Conservation (phyloP, 768 basidiomycete genomes). For the Suillus ampliporus region DNA sequence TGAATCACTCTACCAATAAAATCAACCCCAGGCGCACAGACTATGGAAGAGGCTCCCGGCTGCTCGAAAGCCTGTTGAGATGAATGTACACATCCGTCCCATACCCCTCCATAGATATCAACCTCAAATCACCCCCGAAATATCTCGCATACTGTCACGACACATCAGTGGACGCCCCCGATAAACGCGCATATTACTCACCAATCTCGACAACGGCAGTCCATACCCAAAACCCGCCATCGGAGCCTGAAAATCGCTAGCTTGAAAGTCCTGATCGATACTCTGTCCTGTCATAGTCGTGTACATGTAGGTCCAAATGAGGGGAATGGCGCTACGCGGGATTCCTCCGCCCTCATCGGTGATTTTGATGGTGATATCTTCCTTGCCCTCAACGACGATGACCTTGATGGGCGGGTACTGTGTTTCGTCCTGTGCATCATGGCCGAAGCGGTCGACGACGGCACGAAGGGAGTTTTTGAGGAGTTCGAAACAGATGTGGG, state of each 20-base stretch:
- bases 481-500: slow-evolving; percentile 96
- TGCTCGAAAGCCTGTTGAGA: slow-evolving; percentile 83
- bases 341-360: slow-evolving; percentile 98
- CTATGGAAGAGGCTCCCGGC: slow-evolving; percentile 76
- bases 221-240: slow-evolving; percentile 99
- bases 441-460: slow-evolving; percentile 91
- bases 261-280: slow-evolving; percentile 79
- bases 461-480: slow-evolving; percentile 98
- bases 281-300: slow-evolving; percentile 79
- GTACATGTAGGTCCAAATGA: slow-evolving; percentile 99
- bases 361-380: slow-evolving; percentile 99
- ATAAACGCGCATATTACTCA: slow-evolving; percentile 43
- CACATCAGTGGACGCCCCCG: slow-evolving; percentile 3
- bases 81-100: slow-evolving; percentile 96
- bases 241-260: slow-evolving; percentile 92
- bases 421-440: slow-evolving; percentile 43
- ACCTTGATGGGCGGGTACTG: slow-evolving; percentile 89
- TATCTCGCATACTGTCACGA: slow-evolving; percentile 83
- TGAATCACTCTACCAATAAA: background rate
- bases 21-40: background rate
- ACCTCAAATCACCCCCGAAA: slow-evolving; percentile 89
- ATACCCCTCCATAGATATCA: slow-evolving; percentile 99
- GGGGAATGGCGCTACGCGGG: slow-evolving; percentile 80
- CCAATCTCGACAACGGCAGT: slow-evolving; percentile 87
- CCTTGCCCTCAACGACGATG: slow-evolving; percentile 94